Evolutionary conservation across 1,284 basidiomycete genomes (phyloP), one percentile per base, ranked within the genome.

Genomic region (Malassezia sp.): DNA sequence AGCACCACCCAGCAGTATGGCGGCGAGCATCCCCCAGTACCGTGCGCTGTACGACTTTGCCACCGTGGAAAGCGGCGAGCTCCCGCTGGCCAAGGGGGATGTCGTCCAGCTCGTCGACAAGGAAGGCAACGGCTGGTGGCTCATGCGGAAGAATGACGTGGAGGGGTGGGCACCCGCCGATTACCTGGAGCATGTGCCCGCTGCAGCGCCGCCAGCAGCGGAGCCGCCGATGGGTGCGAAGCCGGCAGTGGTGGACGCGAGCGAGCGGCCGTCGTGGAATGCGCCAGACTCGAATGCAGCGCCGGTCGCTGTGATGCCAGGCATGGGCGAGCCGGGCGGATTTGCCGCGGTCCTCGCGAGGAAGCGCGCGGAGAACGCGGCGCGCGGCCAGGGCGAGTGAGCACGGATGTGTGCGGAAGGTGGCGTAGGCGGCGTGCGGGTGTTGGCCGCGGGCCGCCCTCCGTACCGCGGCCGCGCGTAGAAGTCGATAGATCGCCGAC

Each of bases 101-200:
- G 53, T 85, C 3, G 84, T 96, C 2, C 89, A 96, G 71, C 76
- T 97, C 11, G 76, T 90, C 42, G 83, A 93, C 74, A 89, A 95
- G 74, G 88, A 93, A 84, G 46, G 54, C 22, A 58, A 34, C 18
- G 59, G 78, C 2, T 97, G 91, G 91, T 96, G 91, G 89, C 76
- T 96, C 33, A 83, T 96, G 40, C 86, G 84, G 75, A 90, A 86
- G 73, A 78, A 77, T 45, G 79, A 78, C 1, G 72, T 75, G 18
- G 88, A 96, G 71, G 91, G 88, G 12, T 97, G 90, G 90, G 85
- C 89, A 14, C 89, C 78, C 83, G 85, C 77, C 87, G 96, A 65
- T 93, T 93, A 49, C 86, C 88, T 73, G 53, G 74, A 72, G 41
- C 43, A 54, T 15, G 75, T 80, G 17, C 74, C 80, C 0, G 78